These are phyloP conservation scores for Papiliotrema flavescens DNA, from an alignment of 1,284 basidiomycete genomes.

Conservation along the genomic window DNA sequence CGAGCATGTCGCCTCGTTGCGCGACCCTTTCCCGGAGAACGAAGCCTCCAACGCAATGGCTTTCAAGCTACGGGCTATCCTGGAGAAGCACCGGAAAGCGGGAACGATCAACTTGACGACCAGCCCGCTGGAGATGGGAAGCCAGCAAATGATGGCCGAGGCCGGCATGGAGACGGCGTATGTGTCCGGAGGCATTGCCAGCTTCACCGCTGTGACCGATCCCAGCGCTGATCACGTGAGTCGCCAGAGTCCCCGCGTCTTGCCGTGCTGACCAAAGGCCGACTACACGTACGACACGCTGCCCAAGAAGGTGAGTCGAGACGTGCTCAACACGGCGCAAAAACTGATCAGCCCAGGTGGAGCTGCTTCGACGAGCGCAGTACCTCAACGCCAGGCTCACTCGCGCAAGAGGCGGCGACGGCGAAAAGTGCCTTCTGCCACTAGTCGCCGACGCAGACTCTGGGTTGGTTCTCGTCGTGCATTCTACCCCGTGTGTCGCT, in stretches of 20 bases:
- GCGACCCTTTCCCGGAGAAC: constrained; percentile 14
- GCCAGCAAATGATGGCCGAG: constrained; percentile 12
- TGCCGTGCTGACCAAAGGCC: no score
- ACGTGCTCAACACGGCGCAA: background rate
- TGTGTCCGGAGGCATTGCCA: constrained; percentile 9
- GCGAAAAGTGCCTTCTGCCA: constrained; percentile 9
- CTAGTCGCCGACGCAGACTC: constrained; percentile 27
- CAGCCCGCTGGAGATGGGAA: constrained; percentile 6
- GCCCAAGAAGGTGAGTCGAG: constrained; percentile 2
- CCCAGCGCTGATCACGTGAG: constrained; percentile 9
- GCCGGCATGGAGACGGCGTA: constrained; percentile 5
- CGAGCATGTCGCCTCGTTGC: constrained; percentile 4
- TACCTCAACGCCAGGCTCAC: constrained; percentile 7
- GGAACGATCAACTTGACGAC: constrained; percentile 8
- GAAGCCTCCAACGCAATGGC: constrained; percentile 5
- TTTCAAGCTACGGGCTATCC: constrained; percentile 5
- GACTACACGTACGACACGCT: constrained; percentile 19
- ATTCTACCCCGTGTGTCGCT: background rate
- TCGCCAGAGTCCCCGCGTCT: no score
- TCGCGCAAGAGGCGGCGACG: background rate
- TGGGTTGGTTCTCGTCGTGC: constrained; percentile 22
- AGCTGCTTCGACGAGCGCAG: constrained; percentile 9
- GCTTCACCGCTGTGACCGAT: constrained; percentile 5
- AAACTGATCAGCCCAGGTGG: constrained; percentile 1
- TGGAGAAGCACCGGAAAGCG: constrained; percentile 5